Base-by-base conservation (phyloP, 306 rosid species). In the Ziziphus jujuba region DNA sequence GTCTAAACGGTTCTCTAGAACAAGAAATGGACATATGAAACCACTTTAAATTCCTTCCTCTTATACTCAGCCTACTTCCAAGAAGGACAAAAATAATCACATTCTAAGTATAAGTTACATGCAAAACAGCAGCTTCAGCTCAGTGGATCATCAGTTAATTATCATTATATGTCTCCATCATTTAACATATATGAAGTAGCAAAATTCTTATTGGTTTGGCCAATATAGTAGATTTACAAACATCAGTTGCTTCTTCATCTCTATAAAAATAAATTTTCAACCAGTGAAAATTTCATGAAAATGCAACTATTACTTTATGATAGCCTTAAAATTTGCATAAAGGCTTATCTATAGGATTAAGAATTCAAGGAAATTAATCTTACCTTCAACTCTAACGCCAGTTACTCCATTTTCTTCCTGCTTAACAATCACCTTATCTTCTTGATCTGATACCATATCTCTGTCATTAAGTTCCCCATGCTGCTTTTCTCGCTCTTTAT, bases 401-500 rank as follows among this genome's bases (percentile, higher is more conserved):
- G 53, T 55, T 7, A 76, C 69, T 56, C 81, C 81, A 73, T 75
- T 75, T 24, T 70, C 82, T 58, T 82, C 84, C 12, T 61, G 78
- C 61, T 67, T 79, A 60, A 52, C 56, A 73, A 58, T 66, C 40
- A 57, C 63, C 47, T 79, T 81, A n/a, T 81, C 86, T 66, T 76
- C 86, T 50, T 66, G 84, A 66, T 69, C 82, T 33, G 44, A 63
- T 70, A 63, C 74, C 71, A 68, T 67, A 52, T 76, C 80, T 65
- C 62, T 75, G 22, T 74, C 75, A 4, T 61, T 61, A n/a, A 17
- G 70, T 63, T 70, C 84, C 59, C 70, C 80, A 5, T 36, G 87
- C 58, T 63, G 87, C 54, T 76, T 84, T 59, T 86, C 88, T 53
- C 71, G 81, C 35, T 80, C 90, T 77, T 75, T 89, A 47, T 80